Evolutionary conservation across 23 red algal genomes (phyloP).

Genomic region (Gracilaria gracilis): DNA sequence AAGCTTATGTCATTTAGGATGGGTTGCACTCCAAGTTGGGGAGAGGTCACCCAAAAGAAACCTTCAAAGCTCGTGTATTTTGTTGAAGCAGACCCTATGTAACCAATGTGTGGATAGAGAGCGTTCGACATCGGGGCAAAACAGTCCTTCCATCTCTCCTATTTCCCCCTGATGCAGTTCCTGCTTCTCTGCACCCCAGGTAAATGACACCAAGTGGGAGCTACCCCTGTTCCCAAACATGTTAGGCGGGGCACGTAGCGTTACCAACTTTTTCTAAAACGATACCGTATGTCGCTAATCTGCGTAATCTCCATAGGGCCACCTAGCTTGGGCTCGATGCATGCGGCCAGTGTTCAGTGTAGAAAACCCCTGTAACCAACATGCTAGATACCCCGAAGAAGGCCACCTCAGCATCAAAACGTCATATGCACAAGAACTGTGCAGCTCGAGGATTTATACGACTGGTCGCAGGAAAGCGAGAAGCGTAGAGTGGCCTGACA

Average conservation of each 20-base stretch:
- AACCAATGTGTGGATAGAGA: too few relatives aligned
- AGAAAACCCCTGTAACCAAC: not conserved
- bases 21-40: too few relatives aligned
- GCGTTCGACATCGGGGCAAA: too few relatives aligned
- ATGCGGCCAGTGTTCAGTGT: not conserved
- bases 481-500: not conserved
- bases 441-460: slow-evolving; percentile 3
- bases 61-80: too few relatives aligned
- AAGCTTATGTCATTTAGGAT: too few relatives aligned
- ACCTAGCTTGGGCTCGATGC: not conserved
- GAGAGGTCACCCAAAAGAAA: too few relatives aligned
- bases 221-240: not conserved
- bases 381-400: slow-evolving; percentile 1
- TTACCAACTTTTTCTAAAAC: not conserved
- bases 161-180: not conserved
- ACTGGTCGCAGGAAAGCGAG: not conserved
- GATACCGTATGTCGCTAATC: not conserved
- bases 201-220: not conserved
- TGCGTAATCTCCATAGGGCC: slow-evolving; percentile 16
- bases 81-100: too few relatives aligned
- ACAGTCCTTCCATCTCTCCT: too few relatives aligned
- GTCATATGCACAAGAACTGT: slow-evolving; percentile 4
- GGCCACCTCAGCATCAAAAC: not conserved
- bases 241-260: not conserved
- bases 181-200: not conserved